Evolutionary conservation across 1,139 yeast genomes (phyloP).

Genomic region (Protomyces pachydermus): DNA sequence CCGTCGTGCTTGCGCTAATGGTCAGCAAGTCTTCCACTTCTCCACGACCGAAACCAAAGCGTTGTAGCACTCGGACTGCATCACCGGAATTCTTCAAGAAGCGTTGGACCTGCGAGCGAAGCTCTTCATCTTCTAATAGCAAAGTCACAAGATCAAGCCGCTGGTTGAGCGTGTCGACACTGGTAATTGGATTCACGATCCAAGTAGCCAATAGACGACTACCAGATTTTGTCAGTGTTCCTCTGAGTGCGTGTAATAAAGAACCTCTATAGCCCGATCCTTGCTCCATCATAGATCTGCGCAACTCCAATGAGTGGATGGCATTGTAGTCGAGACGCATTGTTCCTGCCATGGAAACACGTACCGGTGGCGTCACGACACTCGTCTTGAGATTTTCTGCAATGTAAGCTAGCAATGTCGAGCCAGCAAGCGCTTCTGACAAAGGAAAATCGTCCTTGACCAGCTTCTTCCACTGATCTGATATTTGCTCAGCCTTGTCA

Average conservation of each 20-base stretch:
- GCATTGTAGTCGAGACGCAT: constrained; percentile 83
- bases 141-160: constrained; percentile 62
- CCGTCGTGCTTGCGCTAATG: constrained; percentile 44
- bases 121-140: constrained; percentile 45
- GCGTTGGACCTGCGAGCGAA: constrained; percentile 41
- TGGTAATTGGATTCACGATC: constrained; percentile 71
- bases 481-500: neutral
- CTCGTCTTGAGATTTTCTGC: constrained; percentile 54
- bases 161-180: constrained; percentile 49
- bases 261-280: constrained; percentile 55
- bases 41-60: constrained; percentile 47
- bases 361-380: constrained; percentile 49
- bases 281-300: constrained; percentile 53
- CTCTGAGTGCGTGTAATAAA: constrained; percentile 57
- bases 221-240: constrained; percentile 79
- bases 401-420: constrained; percentile 55
- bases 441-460: constrained; percentile 8
- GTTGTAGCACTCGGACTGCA: constrained; percentile 52
- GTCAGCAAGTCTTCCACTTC: constrained; percentile 47
- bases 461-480: constrained; percentile 10
- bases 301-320: constrained; percentile 72
- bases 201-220: constrained; percentile 70
- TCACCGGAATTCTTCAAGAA: constrained; percentile 47
- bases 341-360: constrained; percentile 48
- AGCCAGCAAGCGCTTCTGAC: constrained; percentile 44